Conservation (phyloP, 2,329 filamentous ascomycete genomes). For the Calonectria pseudoturangicola region DNA sequence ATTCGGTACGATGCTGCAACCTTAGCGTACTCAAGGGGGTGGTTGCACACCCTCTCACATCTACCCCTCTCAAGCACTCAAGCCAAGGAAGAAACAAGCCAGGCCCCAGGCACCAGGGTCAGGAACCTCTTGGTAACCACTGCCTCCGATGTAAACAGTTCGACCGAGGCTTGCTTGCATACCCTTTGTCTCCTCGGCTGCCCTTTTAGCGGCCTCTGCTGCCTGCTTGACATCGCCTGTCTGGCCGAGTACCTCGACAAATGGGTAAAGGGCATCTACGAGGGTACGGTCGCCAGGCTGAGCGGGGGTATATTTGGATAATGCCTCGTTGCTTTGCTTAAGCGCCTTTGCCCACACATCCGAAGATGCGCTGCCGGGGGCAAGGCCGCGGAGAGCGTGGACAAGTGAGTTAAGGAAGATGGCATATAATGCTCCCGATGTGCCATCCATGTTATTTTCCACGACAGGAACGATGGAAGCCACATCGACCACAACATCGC, state of each 20-base stretch:
- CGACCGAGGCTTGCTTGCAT: slow-evolving; percentile 92
- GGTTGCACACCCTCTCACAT: not conserved
- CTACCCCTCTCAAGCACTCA: slow-evolving; percentile 66
- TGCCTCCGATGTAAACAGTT: slow-evolving; percentile 66
- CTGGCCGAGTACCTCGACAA: slow-evolving; percentile 81
- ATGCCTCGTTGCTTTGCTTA: slow-evolving; percentile 79
- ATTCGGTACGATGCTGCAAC: no score
- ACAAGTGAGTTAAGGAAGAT: slow-evolving; percentile 94
- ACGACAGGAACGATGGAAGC: slow-evolving; percentile 72
- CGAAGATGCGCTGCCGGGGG: slow-evolving; percentile 62
- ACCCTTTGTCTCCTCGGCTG: slow-evolving; percentile 88
- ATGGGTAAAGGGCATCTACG: slow-evolving; percentile 92
- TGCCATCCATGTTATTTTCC: slow-evolving; percentile 77
- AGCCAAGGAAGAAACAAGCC: slow-evolving; percentile 86
- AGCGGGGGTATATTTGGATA: slow-evolving; percentile 92
- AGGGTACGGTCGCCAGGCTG: slow-evolving; percentile 92
- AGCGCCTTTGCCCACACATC: slow-evolving; percentile 79
- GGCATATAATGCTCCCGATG: slow-evolving; percentile 78
- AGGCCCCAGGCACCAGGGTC: slow-evolving; percentile 83
- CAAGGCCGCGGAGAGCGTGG: slow-evolving; percentile 71
- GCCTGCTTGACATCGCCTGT: slow-evolving; percentile 82
- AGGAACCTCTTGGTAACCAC: slow-evolving; percentile 68
- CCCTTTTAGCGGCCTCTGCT: slow-evolving; percentile 83
- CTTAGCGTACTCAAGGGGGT: no score
- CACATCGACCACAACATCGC: slow-evolving; percentile 72